Conservation (phyloP, 352 stramenopile genomes). For the Blastocystis sp. region DNA sequence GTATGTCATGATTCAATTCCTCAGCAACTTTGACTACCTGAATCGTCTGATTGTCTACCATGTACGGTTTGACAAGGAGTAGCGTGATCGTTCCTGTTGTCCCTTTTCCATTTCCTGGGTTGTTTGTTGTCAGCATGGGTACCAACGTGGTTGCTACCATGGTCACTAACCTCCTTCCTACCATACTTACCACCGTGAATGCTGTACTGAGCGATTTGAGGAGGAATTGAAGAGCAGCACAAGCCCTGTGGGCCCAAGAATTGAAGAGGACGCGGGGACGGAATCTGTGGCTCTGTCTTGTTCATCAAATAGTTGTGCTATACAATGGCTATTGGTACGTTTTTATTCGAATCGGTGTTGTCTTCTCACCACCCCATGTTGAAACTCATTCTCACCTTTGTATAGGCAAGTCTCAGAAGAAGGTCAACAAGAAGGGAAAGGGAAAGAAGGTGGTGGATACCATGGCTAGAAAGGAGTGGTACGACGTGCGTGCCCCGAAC, state of each 20-base stretch:
- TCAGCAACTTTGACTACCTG: constrained; percentile 16
- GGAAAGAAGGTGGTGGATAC: constrained; percentile 77
- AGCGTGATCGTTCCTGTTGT: not conserved
- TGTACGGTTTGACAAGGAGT: constrained; percentile 12
- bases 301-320: constrained; percentile 50
- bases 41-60: constrained; percentile 49
- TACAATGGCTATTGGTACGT: constrained; percentile 65
- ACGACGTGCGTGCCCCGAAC: constrained; percentile 94
- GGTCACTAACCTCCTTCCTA: too few relatives aligned
- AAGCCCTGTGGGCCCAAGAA: not conserved
- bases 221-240: not conserved
- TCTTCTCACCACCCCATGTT: not conserved
- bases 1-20: constrained; percentile 29
- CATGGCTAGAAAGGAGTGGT: constrained; percentile 97
- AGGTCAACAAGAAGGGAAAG: constrained; percentile 65
- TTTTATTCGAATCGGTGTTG: not conserved
- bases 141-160: too few relatives aligned
- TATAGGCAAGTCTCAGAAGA: constrained; percentile 66
- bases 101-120: not conserved
- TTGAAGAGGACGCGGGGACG: not conserved
- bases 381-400: constrained; percentile 2
- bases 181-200: not conserved
- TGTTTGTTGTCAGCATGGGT: not conserved
- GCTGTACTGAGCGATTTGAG: not conserved
- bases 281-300: not conserved